Conservation (phyloP, 805 yeast genomes). For the Candida schatavii region DNA sequence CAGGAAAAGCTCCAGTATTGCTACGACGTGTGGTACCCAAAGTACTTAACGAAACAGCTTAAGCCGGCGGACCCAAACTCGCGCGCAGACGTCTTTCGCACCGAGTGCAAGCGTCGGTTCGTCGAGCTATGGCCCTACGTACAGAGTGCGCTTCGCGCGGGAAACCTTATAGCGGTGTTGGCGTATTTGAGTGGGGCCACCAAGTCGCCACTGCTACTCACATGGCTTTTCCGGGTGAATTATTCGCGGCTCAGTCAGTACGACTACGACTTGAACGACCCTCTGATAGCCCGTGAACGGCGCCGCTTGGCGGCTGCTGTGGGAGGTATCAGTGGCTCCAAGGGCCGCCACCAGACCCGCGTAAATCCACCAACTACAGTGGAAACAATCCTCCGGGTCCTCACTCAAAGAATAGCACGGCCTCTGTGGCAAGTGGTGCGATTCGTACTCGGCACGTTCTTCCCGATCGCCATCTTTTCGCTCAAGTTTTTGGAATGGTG, state of each 20-base stretch:
- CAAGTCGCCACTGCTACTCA: slow-evolving; percentile 61
- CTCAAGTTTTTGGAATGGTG: slow-evolving; percentile 93
- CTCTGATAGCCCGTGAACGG: slow-evolving; percentile 7
- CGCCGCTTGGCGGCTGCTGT: too few relatives aligned
- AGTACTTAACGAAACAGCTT: slow-evolving; percentile 49
- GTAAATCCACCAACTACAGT: slow-evolving; percentile 40
- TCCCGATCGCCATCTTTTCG: slow-evolving; percentile 80
- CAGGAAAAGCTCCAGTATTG: slow-evolving; percentile 63
- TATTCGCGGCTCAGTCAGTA: slow-evolving; percentile 58
- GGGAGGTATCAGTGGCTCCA: background rate
- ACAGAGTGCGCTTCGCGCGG: slow-evolving; percentile 43
- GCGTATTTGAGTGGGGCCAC: slow-evolving; percentile 64
- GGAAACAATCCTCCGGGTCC: slow-evolving; percentile 30
- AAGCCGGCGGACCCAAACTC: slow-evolving; percentile 16
- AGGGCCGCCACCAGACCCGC: slow-evolving; percentile 17
- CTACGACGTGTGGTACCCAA: slow-evolving; percentile 63
- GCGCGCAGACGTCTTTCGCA: slow-evolving; percentile 24
- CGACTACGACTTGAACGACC: slow-evolving; percentile 43
- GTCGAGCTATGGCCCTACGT: slow-evolving; percentile 61
- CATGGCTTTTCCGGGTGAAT: slow-evolving; percentile 58
- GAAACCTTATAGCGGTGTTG: slow-evolving; percentile 57
- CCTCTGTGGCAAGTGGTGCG: slow-evolving; percentile 33
- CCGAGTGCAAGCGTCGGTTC: slow-evolving; percentile 38
- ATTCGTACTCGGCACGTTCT: slow-evolving; percentile 45
- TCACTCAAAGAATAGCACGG: slow-evolving; percentile 18